Base-by-base conservation (phyloP, 2,329 filamentous ascomycete species). In the Alternaria triticimaculans region DNA sequence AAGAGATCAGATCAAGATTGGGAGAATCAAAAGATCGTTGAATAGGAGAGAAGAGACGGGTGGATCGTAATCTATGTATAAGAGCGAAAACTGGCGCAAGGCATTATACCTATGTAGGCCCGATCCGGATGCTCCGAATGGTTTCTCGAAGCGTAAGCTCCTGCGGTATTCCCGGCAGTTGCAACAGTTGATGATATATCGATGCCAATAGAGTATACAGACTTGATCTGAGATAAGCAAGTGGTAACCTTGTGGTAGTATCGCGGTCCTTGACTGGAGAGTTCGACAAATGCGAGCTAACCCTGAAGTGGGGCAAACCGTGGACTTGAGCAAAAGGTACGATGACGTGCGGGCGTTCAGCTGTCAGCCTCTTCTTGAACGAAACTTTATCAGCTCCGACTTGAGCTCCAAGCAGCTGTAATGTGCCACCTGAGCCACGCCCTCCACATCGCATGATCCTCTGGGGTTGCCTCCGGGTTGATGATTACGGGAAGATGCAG, bases 81-180 rank as follows among this genome's bases (percentile, higher is more conserved):
- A 55, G 46, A 60, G 65, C 55, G 62, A 70, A 50, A 57, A 58
- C 58, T 66, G 62, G 63, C 58, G 62, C 62, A 66, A 65, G 65
- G 57, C 43, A 50, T 60, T 53, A 37, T 33, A 45, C 43, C 18
- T 4, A 21, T 54, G 26, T 56, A 61, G 57, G 60, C 43, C 55
- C 59, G 49, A 56, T 55, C 23, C 33, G 37, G 21, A 7, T 23
- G 46, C 21, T 23, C 58, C 14, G 14, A 23, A 43, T 10, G 43
- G 60, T 37, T 12, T 56, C 49, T 37, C 30, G 25, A 41, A 25
- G 11, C 23, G 15, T 20, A 33, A 54, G 41, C 28, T 41, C 11
- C 15, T 44, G 25, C 37, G 23, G n/a, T 44, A 12, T 28, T n/a
- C 12, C 37, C 15, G 58, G 15, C 45, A 26, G 12, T 37, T 21